Conservation (phyloP, 176 grass and related monocot species). For the Melocanna baccifera region DNA sequence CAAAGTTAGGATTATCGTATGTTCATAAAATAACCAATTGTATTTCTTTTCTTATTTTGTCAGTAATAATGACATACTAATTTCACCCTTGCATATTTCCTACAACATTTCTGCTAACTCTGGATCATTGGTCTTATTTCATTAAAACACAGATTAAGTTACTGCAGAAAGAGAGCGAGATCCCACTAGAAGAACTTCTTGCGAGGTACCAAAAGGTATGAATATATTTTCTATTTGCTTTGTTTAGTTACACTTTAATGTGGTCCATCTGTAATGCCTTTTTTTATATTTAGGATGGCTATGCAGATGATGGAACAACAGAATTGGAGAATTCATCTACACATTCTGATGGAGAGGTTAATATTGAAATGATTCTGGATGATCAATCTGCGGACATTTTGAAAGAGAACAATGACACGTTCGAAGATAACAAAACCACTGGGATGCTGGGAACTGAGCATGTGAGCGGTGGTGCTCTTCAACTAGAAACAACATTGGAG, state of each 20-base stretch:
- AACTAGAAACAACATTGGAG: slow-evolving; percentile 29
- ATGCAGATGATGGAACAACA: slow-evolving; percentile 46
- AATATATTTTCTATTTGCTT: slow-evolving; percentile 23
- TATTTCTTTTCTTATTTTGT: neutral
- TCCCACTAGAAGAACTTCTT: slow-evolving; percentile 88
- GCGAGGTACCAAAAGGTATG: slow-evolving; percentile 85
- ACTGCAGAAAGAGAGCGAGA: slow-evolving; percentile 91
- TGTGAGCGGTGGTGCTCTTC: neutral
- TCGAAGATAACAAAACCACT: slow-evolving; percentile 27
- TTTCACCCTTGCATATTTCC: slow-evolving; percentile 4
- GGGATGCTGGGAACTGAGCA: slow-evolving; percentile 26
- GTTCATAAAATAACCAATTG: neutral
- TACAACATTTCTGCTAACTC: neutral
- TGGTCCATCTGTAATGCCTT: slow-evolving; percentile 35
- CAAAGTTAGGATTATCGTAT: neutral
- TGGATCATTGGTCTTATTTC: slow-evolving; percentile 30
- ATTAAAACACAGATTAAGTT: slow-evolving; percentile 65
- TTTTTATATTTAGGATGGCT: slow-evolving; percentile 80
- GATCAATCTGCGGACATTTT: slow-evolving; percentile 30
- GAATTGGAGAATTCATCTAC: slow-evolving; percentile 61
- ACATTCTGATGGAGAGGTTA: slow-evolving; percentile 43
- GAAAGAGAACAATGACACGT: slow-evolving; percentile 33
- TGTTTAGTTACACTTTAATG: neutral
- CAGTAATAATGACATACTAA: neutral
- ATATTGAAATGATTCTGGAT: slow-evolving; percentile 41